Conservation (phyloP, 331 rosid species). For the Rosa hybrid region DNA sequence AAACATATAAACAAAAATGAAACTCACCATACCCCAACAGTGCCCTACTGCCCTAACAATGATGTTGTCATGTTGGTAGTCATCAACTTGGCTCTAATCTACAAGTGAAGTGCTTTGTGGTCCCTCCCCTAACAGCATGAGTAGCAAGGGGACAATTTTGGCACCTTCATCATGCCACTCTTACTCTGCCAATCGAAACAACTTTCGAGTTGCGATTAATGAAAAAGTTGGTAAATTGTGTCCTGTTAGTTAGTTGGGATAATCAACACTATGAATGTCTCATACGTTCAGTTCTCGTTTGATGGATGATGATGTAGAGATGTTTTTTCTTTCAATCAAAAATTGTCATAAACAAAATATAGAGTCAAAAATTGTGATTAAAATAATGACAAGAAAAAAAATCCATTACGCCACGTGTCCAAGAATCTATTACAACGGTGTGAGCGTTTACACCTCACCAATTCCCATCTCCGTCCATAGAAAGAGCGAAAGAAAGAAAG, state of each 20-base stretch:
- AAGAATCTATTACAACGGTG: neutral
- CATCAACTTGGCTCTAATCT: neutral
- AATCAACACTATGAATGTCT: too few species aligned
- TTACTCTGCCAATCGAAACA: neutral
- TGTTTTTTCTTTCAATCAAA: too few species aligned
- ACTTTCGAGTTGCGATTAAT: too few species aligned
- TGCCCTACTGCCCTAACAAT: conserved; percentile 12
- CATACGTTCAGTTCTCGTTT: too few species aligned
- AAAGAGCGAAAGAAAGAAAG: neutral
- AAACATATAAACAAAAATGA: neutral
- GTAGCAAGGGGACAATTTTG: conserved; percentile 17
- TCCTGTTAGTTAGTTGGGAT: too few species aligned
- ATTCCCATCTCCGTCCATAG: neutral
- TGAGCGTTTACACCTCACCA: neutral
- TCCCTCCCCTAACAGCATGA: neutral
- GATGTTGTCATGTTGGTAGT: conserved; percentile 30
- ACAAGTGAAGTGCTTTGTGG: neutral
- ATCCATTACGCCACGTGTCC: neutral
- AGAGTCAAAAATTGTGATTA: too few species aligned
- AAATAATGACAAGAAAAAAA: neutral
- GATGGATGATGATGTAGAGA: too few species aligned
- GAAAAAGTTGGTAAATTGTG: too few species aligned
- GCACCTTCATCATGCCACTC: conserved; percentile 24
- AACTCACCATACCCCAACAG: neutral
- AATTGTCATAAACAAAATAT: too few species aligned